Conservation (phyloP, 192 early-diverging fungal species). For the Backusella sp. region DNA sequence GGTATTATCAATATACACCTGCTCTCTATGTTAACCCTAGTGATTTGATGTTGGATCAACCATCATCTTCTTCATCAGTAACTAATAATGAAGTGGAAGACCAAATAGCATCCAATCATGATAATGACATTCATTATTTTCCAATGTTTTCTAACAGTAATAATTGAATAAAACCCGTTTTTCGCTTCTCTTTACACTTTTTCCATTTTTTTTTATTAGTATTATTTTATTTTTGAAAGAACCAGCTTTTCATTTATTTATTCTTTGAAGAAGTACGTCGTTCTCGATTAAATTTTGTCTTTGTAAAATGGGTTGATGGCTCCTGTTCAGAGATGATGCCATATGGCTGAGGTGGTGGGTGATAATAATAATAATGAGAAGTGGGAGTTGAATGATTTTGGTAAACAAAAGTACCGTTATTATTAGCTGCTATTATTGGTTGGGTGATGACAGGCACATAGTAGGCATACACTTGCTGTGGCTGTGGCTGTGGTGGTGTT, state of each 20-base stretch:
- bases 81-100: not conserved
- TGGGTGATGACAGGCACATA: not conserved
- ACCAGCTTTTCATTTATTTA: constrained; percentile 1
- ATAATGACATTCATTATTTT: not conserved
- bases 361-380: not conserved
- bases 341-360: not conserved
- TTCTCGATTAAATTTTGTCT: not conserved
- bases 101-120: not conserved
- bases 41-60: not conserved
- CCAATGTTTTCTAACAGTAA: not conserved
- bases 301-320: not conserved
- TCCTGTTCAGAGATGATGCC: not conserved
- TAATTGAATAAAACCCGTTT: not conserved
- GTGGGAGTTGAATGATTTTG: not conserved
- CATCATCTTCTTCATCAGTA: not conserved
- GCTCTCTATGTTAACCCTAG: not conserved
- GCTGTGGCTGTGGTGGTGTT: not conserved
- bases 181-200: not conserved
- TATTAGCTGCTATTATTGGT: not conserved
- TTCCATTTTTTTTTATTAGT: not conserved
- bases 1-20: not conserved
- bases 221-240: not conserved
- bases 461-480: not conserved
- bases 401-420: not conserved
- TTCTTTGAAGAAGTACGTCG: not conserved